Evolutionary conservation across 441 rosid species (phyloP), one percentile per base, ranked within the genome.

Genomic region (Gossypium davidsonii): DNA sequence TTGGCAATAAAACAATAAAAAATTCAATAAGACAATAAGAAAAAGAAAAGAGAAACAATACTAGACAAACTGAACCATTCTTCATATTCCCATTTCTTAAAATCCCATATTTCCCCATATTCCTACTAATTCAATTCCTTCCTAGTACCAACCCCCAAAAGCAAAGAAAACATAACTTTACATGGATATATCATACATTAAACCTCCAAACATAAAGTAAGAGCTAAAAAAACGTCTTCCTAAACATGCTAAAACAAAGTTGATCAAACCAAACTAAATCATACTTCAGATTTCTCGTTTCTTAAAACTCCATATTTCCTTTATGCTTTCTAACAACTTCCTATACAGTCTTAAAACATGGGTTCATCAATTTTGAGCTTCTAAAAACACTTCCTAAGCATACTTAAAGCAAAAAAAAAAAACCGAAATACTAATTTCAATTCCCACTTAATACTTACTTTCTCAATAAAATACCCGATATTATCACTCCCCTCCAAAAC

Each of bases 361-460:
- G 67, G 14, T 66, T 58, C 8, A 68, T 8, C 26, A 23, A 23
- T 58, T 23, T 58, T 58, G 48, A 39, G 69, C 59, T 25, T n/a
- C 52, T 49, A 59, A 57, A 72, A 72, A 11, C 62, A 21, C 58
- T 58, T 37, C 3, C 37, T 25, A 72, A 56, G 11, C 58, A 67
- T 74, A 49, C 63, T n/a, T 31, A 37, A 31, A 46, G 4, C 11
- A 21, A 46, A 53, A 55, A 2, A 2, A 53, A 55, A 46, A 53
- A 55, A 2, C 20, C 0, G 52, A 48, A n/a, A 51, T 57, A 55
- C 60, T 6, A 53, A 53, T 18, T 55, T 55, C 26, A 18, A 53
- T 18, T 55, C 21, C 26, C 60, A 9, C n/a, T 55, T 14, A 58
- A 58, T 26, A 58, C 63, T 58, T 26, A 25, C 39, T 58, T 58